Evolutionary conservation across 2,329 filamentous ascomycete genomes (phyloP), one percentile per base, ranked within the genome.

Genomic region (Grosmannia huntii): DNA sequence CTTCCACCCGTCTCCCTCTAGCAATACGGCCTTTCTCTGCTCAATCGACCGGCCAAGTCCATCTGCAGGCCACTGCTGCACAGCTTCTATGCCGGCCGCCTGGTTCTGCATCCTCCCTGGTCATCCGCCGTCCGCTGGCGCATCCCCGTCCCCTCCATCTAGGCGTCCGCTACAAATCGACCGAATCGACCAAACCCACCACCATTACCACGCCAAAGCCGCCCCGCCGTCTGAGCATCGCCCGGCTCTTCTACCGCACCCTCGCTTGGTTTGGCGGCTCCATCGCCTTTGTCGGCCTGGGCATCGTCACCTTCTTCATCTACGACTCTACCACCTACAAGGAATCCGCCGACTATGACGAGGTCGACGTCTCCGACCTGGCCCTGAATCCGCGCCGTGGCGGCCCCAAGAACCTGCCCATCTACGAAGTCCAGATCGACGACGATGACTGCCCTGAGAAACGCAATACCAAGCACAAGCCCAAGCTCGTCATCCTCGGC

Each of bases 241-340:
- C 80, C 59, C 81, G 79, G 66, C 83, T 87, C 66, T 70, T 83
- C 52, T 89, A 88, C 68, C 81, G 87, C 64, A 77, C 81, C 36
- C 86, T 90, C 38, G 83, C 87, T 3, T 81, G 81, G 65, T 71
- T 89, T 25, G 94, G 94, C 46, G 84, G 88, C 60, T 87, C 92
- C 55, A 78, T 94, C 44, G 76, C 85, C 9, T 78, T 92, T 55
- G 70, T 88, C 57, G 85, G 87, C 38, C 73, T 79, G 4, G 77
- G 87, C 6, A 78, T 97, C 7, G 72, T 90, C 23, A 87, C 78
- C 54, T 96, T 99, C 77, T 99, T 99, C 73, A 65, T 94, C 65
- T 99, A 95, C 74, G 94, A 99, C 75, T 86, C 91, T 11, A 86
- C 84, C 53, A 99, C 94, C 16, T 99, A 99, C 74, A 84, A 82